phyloP scores from a whole-genome alignment of 192 early-diverging fungal genomes.

The Podila horticola region DNA sequence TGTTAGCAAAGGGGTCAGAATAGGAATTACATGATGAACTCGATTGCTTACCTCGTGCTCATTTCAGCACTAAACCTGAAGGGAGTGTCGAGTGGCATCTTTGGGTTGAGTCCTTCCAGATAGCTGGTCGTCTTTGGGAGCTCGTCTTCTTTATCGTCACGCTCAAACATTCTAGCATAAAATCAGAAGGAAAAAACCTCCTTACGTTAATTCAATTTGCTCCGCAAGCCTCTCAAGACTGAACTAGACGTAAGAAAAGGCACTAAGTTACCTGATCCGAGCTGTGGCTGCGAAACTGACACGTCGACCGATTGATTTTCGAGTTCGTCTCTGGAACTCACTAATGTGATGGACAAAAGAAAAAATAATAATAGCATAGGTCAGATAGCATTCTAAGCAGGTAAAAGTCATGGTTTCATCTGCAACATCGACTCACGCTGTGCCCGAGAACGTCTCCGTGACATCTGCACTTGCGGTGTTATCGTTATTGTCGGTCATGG shows the following conservation, averaged over 20 bases:
- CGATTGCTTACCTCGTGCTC: neutral
- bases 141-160: slow-evolving; percentile 43
- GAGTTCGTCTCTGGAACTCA: slow-evolving; percentile 29
- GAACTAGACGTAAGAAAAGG: neutral
- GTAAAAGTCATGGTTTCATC: neutral
- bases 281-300: slow-evolving; percentile 51
- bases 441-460: slow-evolving; percentile 31
- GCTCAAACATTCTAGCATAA: slow-evolving; percentile 43
- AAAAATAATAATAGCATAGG: neutral
- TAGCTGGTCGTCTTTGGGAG: slow-evolving; percentile 45
- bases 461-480: neutral
- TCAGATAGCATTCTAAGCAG: neutral
- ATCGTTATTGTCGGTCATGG: neutral
- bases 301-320: slow-evolving; percentile 38
- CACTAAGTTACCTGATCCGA: slow-evolving; percentile 28
- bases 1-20: too few species aligned
- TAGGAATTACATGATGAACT: too few species aligned
- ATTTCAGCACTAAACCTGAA: slow-evolving; percentile 22
- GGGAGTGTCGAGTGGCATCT: neutral
- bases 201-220: neutral
- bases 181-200: neutral
- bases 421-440: slow-evolving; percentile 14
- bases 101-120: slow-evolving; percentile 20
- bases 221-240: too few species aligned
- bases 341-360: neutral